Conservation (phyloP, 225 moss, liverwort and hornwort species). For the Neckera pumila region DNA sequence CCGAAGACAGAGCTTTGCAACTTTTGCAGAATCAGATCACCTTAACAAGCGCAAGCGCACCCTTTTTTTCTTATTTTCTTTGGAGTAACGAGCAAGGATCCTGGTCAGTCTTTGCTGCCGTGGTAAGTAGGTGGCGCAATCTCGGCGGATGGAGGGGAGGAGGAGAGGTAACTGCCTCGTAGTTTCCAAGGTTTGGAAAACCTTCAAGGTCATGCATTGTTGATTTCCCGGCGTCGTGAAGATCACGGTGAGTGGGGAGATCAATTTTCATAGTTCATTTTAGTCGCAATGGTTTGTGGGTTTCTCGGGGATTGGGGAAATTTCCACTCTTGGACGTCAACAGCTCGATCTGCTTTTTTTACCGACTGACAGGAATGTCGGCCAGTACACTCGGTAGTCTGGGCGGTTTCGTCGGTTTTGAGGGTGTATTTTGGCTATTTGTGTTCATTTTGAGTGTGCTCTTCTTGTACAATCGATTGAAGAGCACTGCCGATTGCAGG, state of each 20-base stretch:
- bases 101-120: not conserved
- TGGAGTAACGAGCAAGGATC: not conserved
- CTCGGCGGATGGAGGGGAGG: not conserved
- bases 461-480: not conserved
- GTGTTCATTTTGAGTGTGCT: not conserved
- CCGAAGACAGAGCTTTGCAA: not conserved
- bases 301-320: not conserved
- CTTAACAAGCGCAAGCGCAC: too few species aligned
- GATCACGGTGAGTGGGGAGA: not conserved
- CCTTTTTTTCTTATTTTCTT: not conserved
- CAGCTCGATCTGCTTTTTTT: not conserved
- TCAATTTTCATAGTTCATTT: too few species aligned
- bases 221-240: not conserved
- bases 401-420: not conserved
- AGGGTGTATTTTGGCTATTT: not conserved
- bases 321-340: not conserved
- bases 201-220: not conserved
- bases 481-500: not conserved
- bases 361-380: constrained; percentile 2
- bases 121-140: not conserved
- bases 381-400: not conserved
- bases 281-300: not conserved
- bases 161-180: not conserved
- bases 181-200: not conserved
- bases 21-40: not conserved